Base-by-base conservation (phyloP, 495 filamentous ascomycete genomes). In the Lindgomyces ingoldianus region DNA sequence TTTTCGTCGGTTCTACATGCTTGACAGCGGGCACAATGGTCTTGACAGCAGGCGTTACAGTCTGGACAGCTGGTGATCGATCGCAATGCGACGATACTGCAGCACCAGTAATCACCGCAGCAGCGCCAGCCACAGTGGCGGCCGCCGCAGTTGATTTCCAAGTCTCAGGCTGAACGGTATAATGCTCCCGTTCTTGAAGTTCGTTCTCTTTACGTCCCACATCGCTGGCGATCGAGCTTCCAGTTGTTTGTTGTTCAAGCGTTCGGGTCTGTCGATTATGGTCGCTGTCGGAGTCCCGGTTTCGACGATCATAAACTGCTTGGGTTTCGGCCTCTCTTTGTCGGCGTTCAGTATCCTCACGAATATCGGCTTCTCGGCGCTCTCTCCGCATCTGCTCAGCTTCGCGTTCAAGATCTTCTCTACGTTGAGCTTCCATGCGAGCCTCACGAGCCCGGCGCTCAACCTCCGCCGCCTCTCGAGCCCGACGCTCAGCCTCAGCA, bases 71-170 rank as follows among this genome's bases (percentile, higher is more conserved):
- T 4, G 45, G 21, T 12, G 26, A 18, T 24, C 60, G 62, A 22
- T 45, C 18, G 3, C 61, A 16, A 53, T 47, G 24, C 48, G 62
- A 53, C 3, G 56, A 48, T n/a, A 64, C 65, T 9, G 70, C 69
- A n/a, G 71, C 56, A 29, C 65, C 69, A 3, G 66, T 49, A 27
- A 72, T 71, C n/a, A 60, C 72, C 0, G 67, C 70, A 4, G 68
- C 72, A 2, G 73, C 72, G 21, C 70, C 73, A 10, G 59, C 73
- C 26, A 60, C 68, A 0, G 46, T 45, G 3, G 60, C 68, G 3
- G 57, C 75, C 25, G 67, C 69, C 42, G 56, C 67, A 22, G 68
- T 65, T 1, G 48, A 30, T 41, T 51, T 64, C 64, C 46, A 69
- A 61, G 52, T 44, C 2, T 57, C 47, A 19, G 56, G 55, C 6